Evolutionary conservation across 805 yeast species (phyloP).

Genomic region (Candida argentea): DNA sequence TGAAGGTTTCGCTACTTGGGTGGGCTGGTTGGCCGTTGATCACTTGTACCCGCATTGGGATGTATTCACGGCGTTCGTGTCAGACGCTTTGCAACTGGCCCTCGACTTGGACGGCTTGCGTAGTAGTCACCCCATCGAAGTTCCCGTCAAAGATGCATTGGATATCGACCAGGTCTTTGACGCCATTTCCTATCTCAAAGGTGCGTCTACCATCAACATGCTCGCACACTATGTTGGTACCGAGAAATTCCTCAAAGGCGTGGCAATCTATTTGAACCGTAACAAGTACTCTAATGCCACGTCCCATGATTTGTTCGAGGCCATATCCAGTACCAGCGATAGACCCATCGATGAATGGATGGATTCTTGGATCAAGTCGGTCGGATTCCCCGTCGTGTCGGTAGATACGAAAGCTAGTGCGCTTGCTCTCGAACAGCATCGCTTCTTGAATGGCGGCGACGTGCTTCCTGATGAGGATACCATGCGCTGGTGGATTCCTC

Average conservation of each 20-base stretch:
- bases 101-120: slow-evolving; percentile 46
- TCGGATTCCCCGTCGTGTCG: slow-evolving; percentile 63
- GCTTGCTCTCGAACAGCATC: slow-evolving; percentile 41
- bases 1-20: slow-evolving; percentile 88
- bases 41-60: slow-evolving; percentile 74
- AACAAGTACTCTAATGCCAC: slow-evolving; percentile 63
- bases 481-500: slow-evolving; percentile 51
- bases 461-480: slow-evolving; percentile 45
- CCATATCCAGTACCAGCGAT: slow-evolving; percentile 54
- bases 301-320: slow-evolving; percentile 63
- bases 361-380: slow-evolving; percentile 61
- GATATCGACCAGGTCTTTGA: slow-evolving; percentile 80
- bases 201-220: slow-evolving; percentile 73
- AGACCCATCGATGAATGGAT: slow-evolving; percentile 49
- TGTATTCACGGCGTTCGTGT: slow-evolving; percentile 48
- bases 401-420: slow-evolving; percentile 30
- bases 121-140: slow-evolving; percentile 74
- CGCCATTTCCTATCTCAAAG: slow-evolving; percentile 71
- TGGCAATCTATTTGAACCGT: slow-evolving; percentile 53
- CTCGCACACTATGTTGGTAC: slow-evolving; percentile 60
- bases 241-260: slow-evolving; percentile 62
- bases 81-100: slow-evolving; percentile 42
- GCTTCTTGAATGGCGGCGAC: slow-evolving; percentile 59
- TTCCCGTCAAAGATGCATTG: slow-evolving; percentile 65
- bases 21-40: slow-evolving; percentile 62